A percentile compares a stretch with the other conserved stretches of the same genome.
Conservation (phyloP, 148 eudicot genomes). For the Rhododendron ovatum region DNA sequence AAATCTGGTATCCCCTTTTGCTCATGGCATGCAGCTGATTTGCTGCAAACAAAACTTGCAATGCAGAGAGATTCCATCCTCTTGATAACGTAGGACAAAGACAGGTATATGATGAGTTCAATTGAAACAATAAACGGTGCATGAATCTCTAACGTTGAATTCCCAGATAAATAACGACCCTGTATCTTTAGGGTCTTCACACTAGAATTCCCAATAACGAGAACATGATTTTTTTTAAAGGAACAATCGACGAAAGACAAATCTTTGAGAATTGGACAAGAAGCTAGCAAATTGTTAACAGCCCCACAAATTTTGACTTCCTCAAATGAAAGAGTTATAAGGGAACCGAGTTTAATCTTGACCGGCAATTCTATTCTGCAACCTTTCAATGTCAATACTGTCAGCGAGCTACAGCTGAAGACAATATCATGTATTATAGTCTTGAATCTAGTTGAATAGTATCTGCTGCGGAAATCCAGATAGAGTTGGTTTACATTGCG, state of each 20-base stretch:
- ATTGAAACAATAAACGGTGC: neutral
- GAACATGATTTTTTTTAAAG: neutral
- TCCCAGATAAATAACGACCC: neutral
- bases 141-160: neutral
- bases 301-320: neutral
- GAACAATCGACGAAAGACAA: neutral
- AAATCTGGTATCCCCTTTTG: neutral
- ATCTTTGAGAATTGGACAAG: neutral
- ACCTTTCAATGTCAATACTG: neutral
- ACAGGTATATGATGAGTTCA: neutral
- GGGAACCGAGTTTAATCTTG: neutral
- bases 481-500: neutral
- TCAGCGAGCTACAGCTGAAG: neutral
- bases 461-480: neutral
- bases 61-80: neutral
- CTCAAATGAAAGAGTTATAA: neutral
- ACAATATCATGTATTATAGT: neutral
- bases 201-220: neutral
- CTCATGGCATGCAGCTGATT: neutral
- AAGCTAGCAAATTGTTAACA: neutral
- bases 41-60: conserved; percentile 1
- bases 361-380: neutral
- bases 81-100: neutral
- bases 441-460: no score
- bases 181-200: conserved; percentile 7